phyloP scores from a whole-genome alignment of 805 yeast species.

The Pichia nakasei region DNA sequence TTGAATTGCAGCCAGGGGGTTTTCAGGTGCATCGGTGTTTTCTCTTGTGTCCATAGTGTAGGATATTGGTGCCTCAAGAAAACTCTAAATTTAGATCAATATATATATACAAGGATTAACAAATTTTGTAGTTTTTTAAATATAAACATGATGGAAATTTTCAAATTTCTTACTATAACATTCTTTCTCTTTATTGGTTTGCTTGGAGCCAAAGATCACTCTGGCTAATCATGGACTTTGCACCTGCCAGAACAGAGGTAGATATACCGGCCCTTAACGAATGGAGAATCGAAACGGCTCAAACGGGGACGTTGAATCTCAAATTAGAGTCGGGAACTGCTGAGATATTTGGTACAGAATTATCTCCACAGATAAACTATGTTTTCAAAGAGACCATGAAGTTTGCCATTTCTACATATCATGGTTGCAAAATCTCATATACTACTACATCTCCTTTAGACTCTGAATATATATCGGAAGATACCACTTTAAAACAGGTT shows the following conservation, averaged over 20 bases:
- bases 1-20: constrained; percentile 1
- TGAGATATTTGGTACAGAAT: constrained; percentile 89
- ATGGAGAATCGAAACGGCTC: constrained; percentile 4
- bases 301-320: not conserved
- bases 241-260: constrained; percentile 2
- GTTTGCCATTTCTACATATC: constrained; percentile 48
- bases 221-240: constrained; percentile 4
- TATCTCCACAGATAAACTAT: constrained; percentile 62
- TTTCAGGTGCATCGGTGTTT: not conserved
- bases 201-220: no score
- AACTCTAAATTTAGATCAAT: no score
- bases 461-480: constrained; percentile 62
- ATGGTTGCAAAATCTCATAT: constrained; percentile 57
- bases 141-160: not conserved
- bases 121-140: no score
- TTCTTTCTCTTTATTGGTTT: no score
- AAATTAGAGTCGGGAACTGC: constrained; percentile 57
- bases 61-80: no score
- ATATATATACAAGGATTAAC: no score
- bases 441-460: constrained; percentile 30
- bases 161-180: not conserved
- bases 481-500: constrained; percentile 43
- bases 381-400: constrained; percentile 43
- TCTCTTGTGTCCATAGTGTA: no score
- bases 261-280: constrained; percentile 17